Percentiles rank a stretch among this genome's conserved stretches.
Conservation (phyloP, 352 stramenopile species). For the Globisporangium rhizosaccharum region DNA sequence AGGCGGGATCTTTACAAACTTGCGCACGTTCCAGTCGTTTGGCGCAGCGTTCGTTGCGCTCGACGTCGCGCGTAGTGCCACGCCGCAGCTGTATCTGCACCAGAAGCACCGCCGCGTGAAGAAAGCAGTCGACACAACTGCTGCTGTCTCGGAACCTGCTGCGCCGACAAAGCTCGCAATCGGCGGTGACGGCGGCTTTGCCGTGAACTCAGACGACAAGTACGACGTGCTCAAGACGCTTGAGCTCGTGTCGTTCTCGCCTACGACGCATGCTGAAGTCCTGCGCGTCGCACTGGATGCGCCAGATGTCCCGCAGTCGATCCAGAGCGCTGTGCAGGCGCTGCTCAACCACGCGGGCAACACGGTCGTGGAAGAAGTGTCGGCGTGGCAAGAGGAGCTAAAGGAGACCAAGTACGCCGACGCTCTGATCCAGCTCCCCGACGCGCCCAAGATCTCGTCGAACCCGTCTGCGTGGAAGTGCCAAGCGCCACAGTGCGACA, state of each 20-base stretch:
- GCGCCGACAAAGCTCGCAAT: conserved; percentile 93
- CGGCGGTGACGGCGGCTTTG: conserved; percentile 94
- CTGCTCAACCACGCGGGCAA: conserved; percentile 75
- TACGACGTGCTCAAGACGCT: conserved; percentile 82
- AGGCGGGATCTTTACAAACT: conserved; percentile 88
- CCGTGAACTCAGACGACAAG: conserved; percentile 79
- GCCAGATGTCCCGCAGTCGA: conserved; percentile 29
- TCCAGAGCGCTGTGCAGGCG: conserved; percentile 53
- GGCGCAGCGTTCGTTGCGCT: conserved; percentile 59
- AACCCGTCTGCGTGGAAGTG: conserved; percentile 79
- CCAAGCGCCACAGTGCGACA: conserved; percentile 91
- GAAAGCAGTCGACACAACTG: neutral
- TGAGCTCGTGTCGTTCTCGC: conserved; percentile 67
- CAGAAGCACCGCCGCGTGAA: conserved; percentile 47
- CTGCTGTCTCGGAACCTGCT: neutral
- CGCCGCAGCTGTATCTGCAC: conserved; percentile 67
- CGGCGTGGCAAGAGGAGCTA: conserved; percentile 80
- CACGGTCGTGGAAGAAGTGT: conserved; percentile 70
- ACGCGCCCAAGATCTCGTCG: conserved; percentile 57
- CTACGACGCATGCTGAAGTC: conserved; percentile 32
- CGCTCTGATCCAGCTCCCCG: conserved; percentile 56
- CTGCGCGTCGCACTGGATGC: conserved; percentile 27
- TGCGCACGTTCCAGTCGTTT: conserved; percentile 92
- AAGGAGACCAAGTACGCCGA: conserved; percentile 75
- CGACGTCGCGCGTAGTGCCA: conserved; percentile 35